A percentile compares a stretch with the other conserved stretches of the same genome.
Conservation (phyloP, 2,329 filamentous ascomycete genomes). For the Sporothrix luriei region DNA sequence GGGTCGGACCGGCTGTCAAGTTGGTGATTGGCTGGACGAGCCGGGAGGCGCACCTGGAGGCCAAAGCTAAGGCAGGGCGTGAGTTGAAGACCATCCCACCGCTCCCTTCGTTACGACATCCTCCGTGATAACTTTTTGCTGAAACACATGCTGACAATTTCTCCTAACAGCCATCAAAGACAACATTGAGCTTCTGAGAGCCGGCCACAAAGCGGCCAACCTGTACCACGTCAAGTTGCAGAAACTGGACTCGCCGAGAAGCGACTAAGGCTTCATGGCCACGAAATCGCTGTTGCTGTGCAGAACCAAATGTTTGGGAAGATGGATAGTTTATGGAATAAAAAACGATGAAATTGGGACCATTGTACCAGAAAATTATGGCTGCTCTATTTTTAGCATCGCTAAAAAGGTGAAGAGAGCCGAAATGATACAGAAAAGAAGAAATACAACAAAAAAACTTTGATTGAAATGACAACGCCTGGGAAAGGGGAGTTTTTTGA, state of each 20-base stretch:
- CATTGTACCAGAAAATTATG: slow-evolving; percentile 6
- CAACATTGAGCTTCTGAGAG: slow-evolving; percentile 27
- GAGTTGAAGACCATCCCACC: not conserved
- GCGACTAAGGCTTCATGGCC: slow-evolving; percentile 1
- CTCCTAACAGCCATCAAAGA: slow-evolving; percentile 20
- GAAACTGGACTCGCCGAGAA: slow-evolving; percentile 24
- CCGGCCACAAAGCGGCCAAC: slow-evolving; percentile 9
- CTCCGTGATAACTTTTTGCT: not conserved
- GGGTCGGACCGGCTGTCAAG: slow-evolving; percentile 33
- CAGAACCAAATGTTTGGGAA: not conserved
- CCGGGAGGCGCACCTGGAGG: slow-evolving; percentile 36
- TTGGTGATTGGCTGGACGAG: slow-evolving; percentile 39
- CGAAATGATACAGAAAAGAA: slow-evolving; percentile 11
- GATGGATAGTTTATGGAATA: not conserved
- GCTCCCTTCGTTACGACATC: not conserved
- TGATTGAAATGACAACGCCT: not conserved
- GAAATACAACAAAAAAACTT: not conserved
- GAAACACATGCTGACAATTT: not conserved
- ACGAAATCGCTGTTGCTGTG: not conserved
- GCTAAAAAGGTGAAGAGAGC: slow-evolving; percentile 4
- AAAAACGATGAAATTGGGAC: not conserved
- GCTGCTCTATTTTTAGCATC: slow-evolving; percentile 15
- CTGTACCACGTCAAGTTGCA: slow-evolving; percentile 30
- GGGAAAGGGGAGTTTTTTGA: not conserved
- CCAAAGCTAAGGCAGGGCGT: slow-evolving; percentile 34